Evolutionary conservation across 345 rosid species (phyloP).

Genomic region (Euphorbia pulcherrima): DNA sequence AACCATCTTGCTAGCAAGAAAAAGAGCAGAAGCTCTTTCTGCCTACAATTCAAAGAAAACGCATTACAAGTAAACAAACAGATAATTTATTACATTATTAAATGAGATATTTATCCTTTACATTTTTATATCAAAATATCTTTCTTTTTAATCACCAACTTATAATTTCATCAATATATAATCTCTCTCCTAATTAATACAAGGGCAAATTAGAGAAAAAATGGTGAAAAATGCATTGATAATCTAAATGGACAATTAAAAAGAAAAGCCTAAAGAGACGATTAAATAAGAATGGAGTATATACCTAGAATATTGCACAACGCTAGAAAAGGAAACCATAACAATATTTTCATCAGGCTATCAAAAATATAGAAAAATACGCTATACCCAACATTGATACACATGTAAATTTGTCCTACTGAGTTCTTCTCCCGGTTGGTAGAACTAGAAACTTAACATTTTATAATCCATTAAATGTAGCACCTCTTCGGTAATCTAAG

Average conservation of each 20-base stretch:
- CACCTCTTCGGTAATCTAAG: neutral
- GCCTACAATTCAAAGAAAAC: constrained; percentile 41
- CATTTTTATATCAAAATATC: no score
- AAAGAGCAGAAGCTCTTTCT: constrained; percentile 73
- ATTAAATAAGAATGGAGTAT: no score
- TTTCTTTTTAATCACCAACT: no score
- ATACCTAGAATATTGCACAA: neutral
- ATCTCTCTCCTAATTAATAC: no score
- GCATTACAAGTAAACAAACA: neutral
- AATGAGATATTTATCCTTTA: no score
- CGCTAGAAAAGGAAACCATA: neutral
- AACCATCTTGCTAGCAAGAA: constrained; percentile 78
- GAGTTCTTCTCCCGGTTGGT: neutral
- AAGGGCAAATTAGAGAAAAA: no score
- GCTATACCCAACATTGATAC: neutral
- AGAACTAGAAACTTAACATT: neutral
- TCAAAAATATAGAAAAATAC: neutral
- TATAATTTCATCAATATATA: no score
- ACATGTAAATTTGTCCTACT: neutral
- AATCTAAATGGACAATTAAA: no score
- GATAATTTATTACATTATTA: no score
- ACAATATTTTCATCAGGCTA: neutral
- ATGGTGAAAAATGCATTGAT: no score
- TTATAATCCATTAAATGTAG: neutral
- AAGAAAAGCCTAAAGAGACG: no score